Evolutionary conservation across 2,329 filamentous ascomycete genomes (phyloP), one percentile per base, ranked within the genome.

Genomic region (Pyricularia sp.): DNA sequence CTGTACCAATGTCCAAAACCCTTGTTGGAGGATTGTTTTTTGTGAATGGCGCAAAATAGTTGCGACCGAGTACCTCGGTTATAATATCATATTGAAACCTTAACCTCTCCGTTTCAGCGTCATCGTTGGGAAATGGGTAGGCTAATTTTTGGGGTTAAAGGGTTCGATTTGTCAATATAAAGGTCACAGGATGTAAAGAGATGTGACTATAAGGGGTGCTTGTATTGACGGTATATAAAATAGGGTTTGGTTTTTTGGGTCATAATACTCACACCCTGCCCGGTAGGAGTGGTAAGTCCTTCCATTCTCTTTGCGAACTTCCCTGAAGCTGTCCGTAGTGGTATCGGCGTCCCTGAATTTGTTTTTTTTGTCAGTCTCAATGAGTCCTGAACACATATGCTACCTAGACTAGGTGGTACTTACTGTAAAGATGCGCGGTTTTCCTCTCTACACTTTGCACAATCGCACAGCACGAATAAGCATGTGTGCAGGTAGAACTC

Each of bases 1-100:
- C 81, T 0, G 81, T 83, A 49, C 79, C 81, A 64, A 76, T 68
- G 63, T 75, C 74, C 6, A 76, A 69, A 5, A 76, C 70, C n/a
- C 68, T 71, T 2, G 65, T 66, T 5, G 74, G 73, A 8, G 72
- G 71, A 31, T 70, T 65, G 12, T 65, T 49, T 19, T 63, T 61
- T 4, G 72, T 69, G 65, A 72, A 73, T 0, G 74, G 74, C 1
- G 72, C 70, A 35, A 75, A 66, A 64, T 72, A 71, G 44, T 71
- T 71, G 24, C 70, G 70, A 30, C 70, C 74, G 66, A 75, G 69
- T 6, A 71, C 62, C 35, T 70, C 65, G 22, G 71, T 70, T n/a
- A 74, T 28, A n/a, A 74, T 68, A 30, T 71, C 70, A 57, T 75
- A 72, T 63, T 74, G 72, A 22, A 71, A 66, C 22, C 73, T 70